Percentiles rank a stretch among this genome's conserved stretches.
Evolutionary conservation across 805 yeast genomes (phyloP).

Genomic region (Saccharomycopsis sp.): DNA sequence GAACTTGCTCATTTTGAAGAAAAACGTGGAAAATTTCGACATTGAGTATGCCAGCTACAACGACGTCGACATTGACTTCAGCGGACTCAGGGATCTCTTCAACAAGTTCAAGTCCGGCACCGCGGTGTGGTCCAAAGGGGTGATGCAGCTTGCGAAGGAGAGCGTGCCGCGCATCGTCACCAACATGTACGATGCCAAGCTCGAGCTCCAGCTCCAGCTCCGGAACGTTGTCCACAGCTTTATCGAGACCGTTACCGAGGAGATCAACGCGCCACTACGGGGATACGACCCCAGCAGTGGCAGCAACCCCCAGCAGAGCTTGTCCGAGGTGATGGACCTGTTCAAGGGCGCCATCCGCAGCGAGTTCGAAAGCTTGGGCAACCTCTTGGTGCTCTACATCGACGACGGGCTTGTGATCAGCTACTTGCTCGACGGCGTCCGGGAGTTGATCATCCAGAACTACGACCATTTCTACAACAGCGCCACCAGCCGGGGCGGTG

Average conservation of each 20-base stretch:
- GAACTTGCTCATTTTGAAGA: constrained; percentile 60
- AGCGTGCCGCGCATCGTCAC: constrained; percentile 73
- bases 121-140: constrained; percentile 21
- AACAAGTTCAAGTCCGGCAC: constrained; percentile 27
- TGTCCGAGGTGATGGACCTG: constrained; percentile 21
- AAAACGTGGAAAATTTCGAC: constrained; percentile 67
- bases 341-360: constrained; percentile 42
- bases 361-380: constrained; percentile 47
- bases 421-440: constrained; percentile 54
- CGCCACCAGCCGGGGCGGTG: background rate
- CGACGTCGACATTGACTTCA: constrained; percentile 72
- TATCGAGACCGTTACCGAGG: constrained; percentile 46
- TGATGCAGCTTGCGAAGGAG: constrained; percentile 48
- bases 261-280: constrained; percentile 41
- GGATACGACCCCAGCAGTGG: no score
- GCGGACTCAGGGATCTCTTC: constrained; percentile 57
- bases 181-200: constrained; percentile 70
- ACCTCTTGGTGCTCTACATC: constrained; percentile 45
- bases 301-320: background rate
- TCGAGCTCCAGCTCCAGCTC: constrained; percentile 65
- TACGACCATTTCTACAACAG: constrained; percentile 37
- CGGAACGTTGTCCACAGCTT: constrained; percentile 62
- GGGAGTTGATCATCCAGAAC: constrained; percentile 46
- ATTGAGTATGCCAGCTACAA: constrained; percentile 57
- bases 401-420: constrained; percentile 43